Conservation (phyloP, 345 rosid species). For the Isatis tinctoria region DNA sequence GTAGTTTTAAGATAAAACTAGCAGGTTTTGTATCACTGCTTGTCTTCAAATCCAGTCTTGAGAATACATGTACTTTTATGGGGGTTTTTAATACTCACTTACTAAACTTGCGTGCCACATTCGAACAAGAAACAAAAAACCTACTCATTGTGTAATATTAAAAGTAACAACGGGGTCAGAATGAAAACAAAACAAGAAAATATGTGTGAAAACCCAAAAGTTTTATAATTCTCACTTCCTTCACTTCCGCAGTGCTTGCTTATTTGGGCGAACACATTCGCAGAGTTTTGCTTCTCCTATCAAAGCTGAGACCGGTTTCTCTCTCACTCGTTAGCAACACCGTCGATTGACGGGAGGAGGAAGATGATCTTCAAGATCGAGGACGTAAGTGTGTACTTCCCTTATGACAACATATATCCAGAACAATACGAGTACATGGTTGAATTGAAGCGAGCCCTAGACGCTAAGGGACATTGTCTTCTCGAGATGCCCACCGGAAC, state of each 20-base stretch:
- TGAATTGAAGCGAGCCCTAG: constrained; percentile 89
- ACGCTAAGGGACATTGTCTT: constrained; percentile 97
- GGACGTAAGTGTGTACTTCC: constrained; percentile 84
- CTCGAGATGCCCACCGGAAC: constrained; percentile 99
- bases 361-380: constrained; percentile 86
- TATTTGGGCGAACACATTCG: neutral
- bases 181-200: neutral
- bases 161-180: neutral
- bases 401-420: constrained; percentile 91
- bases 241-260: neutral
- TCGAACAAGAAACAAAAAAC: neutral
- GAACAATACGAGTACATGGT: constrained; percentile 93
- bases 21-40: neutral
- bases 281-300: neutral
- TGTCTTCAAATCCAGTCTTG: neutral
- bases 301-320: neutral
- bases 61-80: neutral
- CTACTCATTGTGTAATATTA: neutral
- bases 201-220: neutral
- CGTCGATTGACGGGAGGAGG: constrained; percentile 16
- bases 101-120: neutral
- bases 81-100: neutral
- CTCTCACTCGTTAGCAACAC: neutral
- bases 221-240: neutral
- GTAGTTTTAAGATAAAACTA: neutral